Base-by-base conservation (phyloP, 805 yeast species). In the Suhomyces emberorum region DNA sequence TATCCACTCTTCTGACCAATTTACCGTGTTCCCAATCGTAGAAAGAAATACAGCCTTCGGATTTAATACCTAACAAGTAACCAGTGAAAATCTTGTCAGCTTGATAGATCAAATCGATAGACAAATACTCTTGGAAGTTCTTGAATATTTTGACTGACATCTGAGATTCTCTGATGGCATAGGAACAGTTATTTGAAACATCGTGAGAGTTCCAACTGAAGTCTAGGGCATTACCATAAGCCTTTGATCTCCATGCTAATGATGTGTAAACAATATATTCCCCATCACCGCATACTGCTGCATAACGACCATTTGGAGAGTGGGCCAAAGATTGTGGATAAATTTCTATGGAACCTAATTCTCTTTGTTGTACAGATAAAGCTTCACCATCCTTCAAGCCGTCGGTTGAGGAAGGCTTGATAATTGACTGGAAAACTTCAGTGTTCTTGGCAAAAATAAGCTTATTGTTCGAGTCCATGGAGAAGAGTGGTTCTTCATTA, bases 291-390 rank as follows among this genome's bases (percentile, higher is more conserved):
- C 91, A 83, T 33, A 93, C 96, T 18, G 98, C 84, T 26, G 89
- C 97, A 59, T 85, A 93, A 62, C 96, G 80, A 46, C 99, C 99
- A 58, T 93, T 93, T 45, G 98, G 97, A 30, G 98, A 91, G 63
- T 93, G 98, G 33, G 74, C 68, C 54, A 93, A 73, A 42, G 84
- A 75, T 43, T 85, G 83, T 35, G 98, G 98, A 72, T 81, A 93
- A 30, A 91, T 78, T 63, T 93, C 98, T 35, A 91, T 87, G 16
- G 87, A 70, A n/a, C 98, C 98, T 43, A 93, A 70, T 54, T 93
- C 98, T 65, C 89, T 89, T 38, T 83, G 82, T 46, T 83, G 81
- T 48, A 93, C 66, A 3, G 87, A 72, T 43, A 93, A 63, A 3
- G 76, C 63, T 52, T 86, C 96, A 43, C 95, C 96, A 59, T 89